These are phyloP conservation scores for Lavandula angustifolia DNA, from an alignment of 257 asterid species.

Conservation along the genomic window DNA sequence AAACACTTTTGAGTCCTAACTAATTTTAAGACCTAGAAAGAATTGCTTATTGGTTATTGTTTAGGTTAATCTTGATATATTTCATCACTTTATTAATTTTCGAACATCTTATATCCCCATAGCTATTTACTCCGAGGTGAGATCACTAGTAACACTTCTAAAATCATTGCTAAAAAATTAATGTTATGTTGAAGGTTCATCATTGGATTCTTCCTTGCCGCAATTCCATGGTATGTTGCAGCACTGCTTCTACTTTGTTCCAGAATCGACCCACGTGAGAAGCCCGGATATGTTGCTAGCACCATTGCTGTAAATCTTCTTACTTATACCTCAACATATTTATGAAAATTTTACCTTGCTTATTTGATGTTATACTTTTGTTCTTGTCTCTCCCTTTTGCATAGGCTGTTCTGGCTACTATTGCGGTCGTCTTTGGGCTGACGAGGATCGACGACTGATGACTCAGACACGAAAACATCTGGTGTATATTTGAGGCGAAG, in stretches of 20 bases:
- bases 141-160: conserved; percentile 4
- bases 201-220: conserved; percentile 78
- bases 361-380: neutral
- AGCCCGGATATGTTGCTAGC: conserved; percentile 75
- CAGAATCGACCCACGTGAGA: conserved; percentile 82
- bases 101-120: no score
- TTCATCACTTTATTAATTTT: no score
- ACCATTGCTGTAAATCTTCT: conserved; percentile 70
- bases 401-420: conserved; percentile 72
- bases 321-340: conserved; percentile 3
- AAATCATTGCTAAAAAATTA: conserved; percentile 11
- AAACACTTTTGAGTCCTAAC: no score
- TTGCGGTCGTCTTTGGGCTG: conserved; percentile 66
- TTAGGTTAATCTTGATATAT: neutral
- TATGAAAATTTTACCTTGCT: no score
- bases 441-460: conserved; percentile 49
- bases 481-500: neutral
- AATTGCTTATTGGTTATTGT: neutral
- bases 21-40: no score
- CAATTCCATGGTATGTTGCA: conserved; percentile 82
- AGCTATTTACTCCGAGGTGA: neutral
- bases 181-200: conserved; percentile 61
- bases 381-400: conserved; percentile 11
- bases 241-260: conserved; percentile 61
- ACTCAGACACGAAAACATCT: neutral